These are phyloP conservation scores for Graphilbum fragrans DNA, from an alignment of 2,329 filamentous ascomycete species.

Conservation along the genomic window DNA sequence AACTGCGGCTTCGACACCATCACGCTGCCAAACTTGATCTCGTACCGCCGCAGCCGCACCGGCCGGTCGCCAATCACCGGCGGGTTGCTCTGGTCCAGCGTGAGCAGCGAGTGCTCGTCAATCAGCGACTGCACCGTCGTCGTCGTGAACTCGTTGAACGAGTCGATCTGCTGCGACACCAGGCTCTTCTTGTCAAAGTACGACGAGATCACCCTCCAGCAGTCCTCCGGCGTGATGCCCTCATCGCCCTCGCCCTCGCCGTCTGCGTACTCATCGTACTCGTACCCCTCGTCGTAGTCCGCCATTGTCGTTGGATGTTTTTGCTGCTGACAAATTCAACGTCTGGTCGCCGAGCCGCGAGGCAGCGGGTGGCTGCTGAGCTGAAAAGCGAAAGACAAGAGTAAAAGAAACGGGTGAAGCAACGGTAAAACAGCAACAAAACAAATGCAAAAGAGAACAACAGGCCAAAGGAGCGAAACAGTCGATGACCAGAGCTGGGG, in stretches of 20 bases:
- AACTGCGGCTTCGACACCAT: constrained; percentile 83
- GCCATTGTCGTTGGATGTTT: constrained; percentile 40
- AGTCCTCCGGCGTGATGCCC: constrained; percentile 88
- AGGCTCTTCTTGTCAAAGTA: constrained; percentile 96
- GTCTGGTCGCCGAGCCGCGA: too few relatives aligned
- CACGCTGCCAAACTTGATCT: constrained; percentile 86
- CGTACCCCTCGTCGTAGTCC: constrained; percentile 42
- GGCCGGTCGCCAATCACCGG: constrained; percentile 63
- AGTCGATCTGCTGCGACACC: constrained; percentile 94
- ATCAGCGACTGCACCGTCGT: constrained; percentile 92
- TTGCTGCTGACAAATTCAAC: too few relatives aligned
- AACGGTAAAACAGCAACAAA: too few relatives aligned
- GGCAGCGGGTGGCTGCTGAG: too few relatives aligned
- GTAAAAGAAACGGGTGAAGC: too few relatives aligned
- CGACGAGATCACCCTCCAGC: constrained; percentile 93
- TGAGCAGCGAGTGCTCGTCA: constrained; percentile 81
- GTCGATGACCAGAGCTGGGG: too few relatives aligned
- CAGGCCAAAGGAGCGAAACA: too few relatives aligned
- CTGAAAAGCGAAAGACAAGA: too few relatives aligned
- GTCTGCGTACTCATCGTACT: constrained; percentile 30
- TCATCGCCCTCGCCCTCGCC: constrained; percentile 62
- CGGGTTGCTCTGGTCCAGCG: constrained; percentile 85
- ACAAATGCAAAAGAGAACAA: too few relatives aligned
- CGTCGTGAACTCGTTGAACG: constrained; percentile 92
- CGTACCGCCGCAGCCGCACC: constrained; percentile 80